Evolutionary conservation across 371 early-diverging fungal genomes (phyloP), one percentile per base, ranked within the genome.

Genomic region (Mortierella sp.): DNA sequence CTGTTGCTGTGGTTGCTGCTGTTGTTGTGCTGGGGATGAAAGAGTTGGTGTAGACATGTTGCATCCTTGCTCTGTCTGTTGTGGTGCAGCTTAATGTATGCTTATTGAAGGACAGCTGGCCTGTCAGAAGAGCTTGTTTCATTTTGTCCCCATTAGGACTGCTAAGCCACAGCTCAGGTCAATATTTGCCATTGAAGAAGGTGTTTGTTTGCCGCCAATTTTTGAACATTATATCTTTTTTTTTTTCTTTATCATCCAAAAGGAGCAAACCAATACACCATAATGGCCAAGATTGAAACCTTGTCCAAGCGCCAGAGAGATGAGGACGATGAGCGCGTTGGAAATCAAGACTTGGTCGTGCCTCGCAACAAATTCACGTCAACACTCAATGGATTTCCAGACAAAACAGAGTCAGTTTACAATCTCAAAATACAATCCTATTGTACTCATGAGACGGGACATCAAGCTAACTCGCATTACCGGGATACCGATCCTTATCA

Each of bases 391-490:
- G 69, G 75, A 26, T 32, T 32, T 6, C 64, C 34, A 13, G 70
- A 68, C 61, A 75, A 75, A 47, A 45, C 70, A 55, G 75, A 75
- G 75, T 75, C 4, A 35, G 64, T 61, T 45, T 29, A 47, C 34
- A 13, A 13, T 28, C 54, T 6, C 6, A 54, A 12, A 15, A 54
- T 2, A 19, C 3, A 34, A 57, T 17, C 1, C n/a, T 51, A 26
- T 42, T 2, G 35, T 58, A 35, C 26, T n/a, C 37, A 22, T n/a
- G n/a, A 26, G n/a, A n/a, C n/a, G n/a, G n/a, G n/a, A n/a, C n/a
- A n/a, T n/a, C n/a, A n/a, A n/a, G 40, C 40, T 4, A 49, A 53
- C 29, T 26, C 37, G 8, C 56, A 17, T 42, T 71, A 28, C 29
- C n/a, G 22, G 4, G 4, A n/a, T n/a, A 28, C 12, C 17, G 10